Base-by-base conservation (phyloP, 805 yeast genomes). In the Kodamaea jinghongensis region DNA sequence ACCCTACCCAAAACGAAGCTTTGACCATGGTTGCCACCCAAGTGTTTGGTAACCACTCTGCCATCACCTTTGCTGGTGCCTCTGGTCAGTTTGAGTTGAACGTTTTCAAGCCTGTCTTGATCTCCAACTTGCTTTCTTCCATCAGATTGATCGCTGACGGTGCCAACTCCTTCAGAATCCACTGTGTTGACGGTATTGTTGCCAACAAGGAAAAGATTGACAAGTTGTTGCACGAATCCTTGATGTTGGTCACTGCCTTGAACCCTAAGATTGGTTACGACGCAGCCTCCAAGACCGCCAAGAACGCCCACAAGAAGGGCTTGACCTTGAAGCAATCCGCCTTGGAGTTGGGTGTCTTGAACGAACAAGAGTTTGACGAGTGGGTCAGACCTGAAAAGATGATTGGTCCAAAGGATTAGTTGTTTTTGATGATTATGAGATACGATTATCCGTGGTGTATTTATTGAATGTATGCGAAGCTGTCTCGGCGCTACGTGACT, bases 251-350 rank as follows among this genome's bases (percentile, higher is more conserved):
- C 38, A 93, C 99, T 43, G 97, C 99, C 17, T 79, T 93, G 62
- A 93, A 93, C 80, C 97, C 99, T 58, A 89, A 91, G 82, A 93
- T 93, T 56, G 99, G 99, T 58, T 93, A 93, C 73, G 99, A 93
- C 62, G 78, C 82, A 55, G 98, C 99, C 43, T 88, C 97, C 44
- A 90, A 91, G 80, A 91, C 89, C 39, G 99, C 99, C 54, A 93
- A 93, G 78, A 87, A 93, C 63, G 99, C 99, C 36, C 98, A 93
- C 80, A 85, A 90, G 75, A 89, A 93, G 76, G 96, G 97, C 17
- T 76, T 91, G 56, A 93, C 99, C 33, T 79, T 93, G 70, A 93
- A 93, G 73, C 86, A 89, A 68, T 81, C 95, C 48, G 96, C 97
- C 46, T 73, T 93, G 54, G 96, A 93, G 71, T 80, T 93, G 56